These are phyloP conservation scores for Hypomyces rosellus DNA, from an alignment of 2,329 filamentous ascomycete genomes.

Conservation along the genomic window DNA sequence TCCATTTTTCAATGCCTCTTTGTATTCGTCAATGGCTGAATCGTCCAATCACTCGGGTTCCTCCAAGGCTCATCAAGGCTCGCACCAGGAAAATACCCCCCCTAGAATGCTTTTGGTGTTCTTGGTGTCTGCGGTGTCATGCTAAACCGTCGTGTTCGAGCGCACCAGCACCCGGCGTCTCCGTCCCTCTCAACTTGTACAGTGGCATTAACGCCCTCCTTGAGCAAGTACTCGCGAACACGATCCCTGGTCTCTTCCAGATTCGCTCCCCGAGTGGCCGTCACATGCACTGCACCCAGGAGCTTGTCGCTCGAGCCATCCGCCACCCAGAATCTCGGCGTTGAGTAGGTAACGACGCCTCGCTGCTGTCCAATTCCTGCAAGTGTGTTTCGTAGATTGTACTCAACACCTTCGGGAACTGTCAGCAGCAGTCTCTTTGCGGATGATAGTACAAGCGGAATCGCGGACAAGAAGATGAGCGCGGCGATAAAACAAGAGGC, in stretches of 20 bases:
- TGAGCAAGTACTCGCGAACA: slow-evolving; percentile 63
- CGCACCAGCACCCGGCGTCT: slow-evolving; percentile 59
- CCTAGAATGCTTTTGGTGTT: slow-evolving; percentile 28
- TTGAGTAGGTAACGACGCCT: slow-evolving; percentile 79
- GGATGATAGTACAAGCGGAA: slow-evolving; percentile 79
- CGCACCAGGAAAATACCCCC: neutral
- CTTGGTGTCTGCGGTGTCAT: slow-evolving; percentile 21
- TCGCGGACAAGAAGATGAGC: slow-evolving; percentile 85
- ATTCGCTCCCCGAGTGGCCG: slow-evolving; percentile 64
- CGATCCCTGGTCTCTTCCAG: slow-evolving; percentile 77
- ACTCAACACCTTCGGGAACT: slow-evolving; percentile 79
- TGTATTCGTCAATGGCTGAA: neutral
- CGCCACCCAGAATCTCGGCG: slow-evolving; percentile 89
- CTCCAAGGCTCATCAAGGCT: neutral
- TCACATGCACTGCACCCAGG: slow-evolving; percentile 79
- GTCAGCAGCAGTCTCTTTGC: slow-evolving; percentile 79
- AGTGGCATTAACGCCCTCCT: slow-evolving; percentile 71
- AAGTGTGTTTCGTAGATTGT: slow-evolving; percentile 77
- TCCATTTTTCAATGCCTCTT: neutral
- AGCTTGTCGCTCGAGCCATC: slow-evolving; percentile 55
- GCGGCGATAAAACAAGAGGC: slow-evolving; percentile 91
- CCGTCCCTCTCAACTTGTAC: slow-evolving; percentile 85
- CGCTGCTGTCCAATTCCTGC: slow-evolving; percentile 75
- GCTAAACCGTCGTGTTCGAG: slow-evolving; percentile 21
- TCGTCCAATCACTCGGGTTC: neutral